These are phyloP conservation scores for Cutaneotrichosporon daszewskae DNA, from an alignment of 1,284 basidiomycete species.

Conservation along the genomic window DNA sequence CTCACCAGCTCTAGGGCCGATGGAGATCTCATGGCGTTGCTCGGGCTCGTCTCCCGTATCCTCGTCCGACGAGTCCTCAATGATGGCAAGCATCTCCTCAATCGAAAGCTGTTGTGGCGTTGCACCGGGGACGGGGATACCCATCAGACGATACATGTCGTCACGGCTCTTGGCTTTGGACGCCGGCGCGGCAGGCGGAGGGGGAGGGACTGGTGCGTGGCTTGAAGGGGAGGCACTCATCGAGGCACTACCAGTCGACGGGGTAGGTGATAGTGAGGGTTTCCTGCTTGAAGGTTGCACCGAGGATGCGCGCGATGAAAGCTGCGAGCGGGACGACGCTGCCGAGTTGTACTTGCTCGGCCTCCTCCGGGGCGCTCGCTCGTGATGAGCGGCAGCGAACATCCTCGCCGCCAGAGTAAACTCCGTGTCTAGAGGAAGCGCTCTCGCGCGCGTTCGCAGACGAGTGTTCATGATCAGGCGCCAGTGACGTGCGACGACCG, in stretches of 20 bases:
- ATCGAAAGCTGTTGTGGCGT: constrained; percentile 11
- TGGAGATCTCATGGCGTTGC: background rate
- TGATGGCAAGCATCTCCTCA: constrained; percentile 20
- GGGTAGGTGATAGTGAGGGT: background rate
- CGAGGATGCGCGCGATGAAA: background rate
- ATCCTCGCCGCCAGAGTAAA: constrained; percentile 20
- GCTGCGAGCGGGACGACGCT: too few species aligned
- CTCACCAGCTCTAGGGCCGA: background rate
- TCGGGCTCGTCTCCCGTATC: constrained; percentile 11
- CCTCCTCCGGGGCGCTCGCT: too few species aligned
- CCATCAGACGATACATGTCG: constrained; percentile 11
- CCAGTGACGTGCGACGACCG: constrained; percentile 26
- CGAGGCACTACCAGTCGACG: too few species aligned
- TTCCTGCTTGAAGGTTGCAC: too few species aligned
- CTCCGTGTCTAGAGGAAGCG: constrained; percentile 21
- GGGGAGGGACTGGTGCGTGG: too few species aligned
- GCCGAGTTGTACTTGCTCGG: background rate
- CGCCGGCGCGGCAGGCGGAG: background rate
- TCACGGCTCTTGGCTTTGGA: background rate
- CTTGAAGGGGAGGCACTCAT: too few species aligned
- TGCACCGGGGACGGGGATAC: background rate
- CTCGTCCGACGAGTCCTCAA: constrained; percentile 29
- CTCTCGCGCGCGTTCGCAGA: constrained; percentile 9
- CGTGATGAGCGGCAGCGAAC: constrained; percentile 12
- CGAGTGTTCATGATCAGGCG: constrained; percentile 17